These are phyloP conservation scores for Ustanciosporium gigantosporum DNA, from an alignment of 1,284 basidiomycete species.

Conservation along the genomic window DNA sequence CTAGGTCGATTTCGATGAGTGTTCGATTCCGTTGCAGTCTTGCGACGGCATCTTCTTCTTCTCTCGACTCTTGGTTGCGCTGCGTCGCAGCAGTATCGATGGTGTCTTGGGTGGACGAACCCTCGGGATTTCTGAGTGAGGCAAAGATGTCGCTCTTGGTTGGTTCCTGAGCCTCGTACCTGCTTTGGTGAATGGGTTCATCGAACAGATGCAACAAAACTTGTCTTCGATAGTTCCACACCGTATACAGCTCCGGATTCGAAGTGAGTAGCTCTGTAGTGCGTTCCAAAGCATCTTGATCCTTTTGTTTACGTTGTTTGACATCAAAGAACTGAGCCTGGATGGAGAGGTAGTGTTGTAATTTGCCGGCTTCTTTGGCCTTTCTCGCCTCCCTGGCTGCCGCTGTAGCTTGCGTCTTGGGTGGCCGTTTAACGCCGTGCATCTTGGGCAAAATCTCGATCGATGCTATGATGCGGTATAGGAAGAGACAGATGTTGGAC, in stretches of 20 bases:
- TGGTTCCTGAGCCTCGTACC: not conserved
- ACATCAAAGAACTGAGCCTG: conserved; percentile 35
- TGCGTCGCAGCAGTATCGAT: too few relatives aligned
- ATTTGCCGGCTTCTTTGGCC: conserved; percentile 45
- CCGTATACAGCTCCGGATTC: conserved; percentile 59
- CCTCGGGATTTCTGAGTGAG: conserved; percentile 1
- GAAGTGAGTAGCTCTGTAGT: conserved; percentile 49
- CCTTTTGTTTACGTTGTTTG: conserved; percentile 11
- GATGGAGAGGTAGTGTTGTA: conserved; percentile 36
- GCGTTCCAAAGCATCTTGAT: conserved; percentile 28
- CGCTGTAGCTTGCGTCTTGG: conserved; percentile 12
- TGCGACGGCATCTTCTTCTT: not conserved
- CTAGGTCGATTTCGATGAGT: conserved; percentile 49
- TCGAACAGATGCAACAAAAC: conserved; percentile 41
- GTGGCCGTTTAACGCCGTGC: conserved; percentile 42
- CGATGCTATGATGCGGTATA: not conserved
- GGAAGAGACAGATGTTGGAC: not conserved
- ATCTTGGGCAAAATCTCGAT: too few relatives aligned
- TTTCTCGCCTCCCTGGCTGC: conserved; percentile 41
- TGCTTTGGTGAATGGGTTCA: not conserved
- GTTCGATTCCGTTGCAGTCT: conserved; percentile 1
- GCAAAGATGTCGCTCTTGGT: conserved; percentile 38
- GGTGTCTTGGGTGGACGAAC: too few relatives aligned
- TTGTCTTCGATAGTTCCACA: conserved; percentile 56
- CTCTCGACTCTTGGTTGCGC: too few relatives aligned